phyloP scores from a whole-genome alignment of 2,329 filamentous ascomycete species.

The Colletotrichum navitas region DNA sequence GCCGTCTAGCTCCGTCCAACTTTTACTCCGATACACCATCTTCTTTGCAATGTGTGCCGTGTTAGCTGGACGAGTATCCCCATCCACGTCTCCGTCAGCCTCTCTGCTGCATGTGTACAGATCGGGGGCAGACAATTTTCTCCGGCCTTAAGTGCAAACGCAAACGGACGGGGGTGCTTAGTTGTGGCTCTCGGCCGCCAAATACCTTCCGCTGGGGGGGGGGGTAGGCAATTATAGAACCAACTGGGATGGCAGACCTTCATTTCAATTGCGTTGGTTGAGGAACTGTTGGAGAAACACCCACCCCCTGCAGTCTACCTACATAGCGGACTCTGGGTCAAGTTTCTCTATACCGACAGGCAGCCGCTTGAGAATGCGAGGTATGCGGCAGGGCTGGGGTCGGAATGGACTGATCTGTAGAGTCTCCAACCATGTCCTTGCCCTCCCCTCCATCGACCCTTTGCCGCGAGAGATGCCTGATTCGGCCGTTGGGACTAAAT shows the following conservation, averaged over 20 bases:
- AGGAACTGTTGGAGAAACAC: slow-evolving; percentile 4
- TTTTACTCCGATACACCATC: background rate
- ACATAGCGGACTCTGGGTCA: background rate
- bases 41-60: slow-evolving; percentile 9
- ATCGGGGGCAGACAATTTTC: slow-evolving; percentile 27
- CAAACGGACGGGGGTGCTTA: slow-evolving; percentile 28
- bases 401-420: background rate
- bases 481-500: slow-evolving; percentile 26
- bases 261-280: slow-evolving; percentile 15
- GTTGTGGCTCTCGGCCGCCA: slow-evolving; percentile 21
- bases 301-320: background rate
- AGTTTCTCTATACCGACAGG: background rate
- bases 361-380: background rate
- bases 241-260: slow-evolving; percentile 12
- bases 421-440: slow-evolving; percentile 6
- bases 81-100: slow-evolving; percentile 14
- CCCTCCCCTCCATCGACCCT: background rate
- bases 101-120: slow-evolving; percentile 20
- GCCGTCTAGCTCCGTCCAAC: background rate
- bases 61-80: slow-evolving; percentile 13
- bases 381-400: background rate
- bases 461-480: background rate
- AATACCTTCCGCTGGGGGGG: background rate
- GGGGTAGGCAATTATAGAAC: background rate
- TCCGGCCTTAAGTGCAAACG: slow-evolving; percentile 18